Base-by-base conservation (phyloP, 352 stramenopile species). In the Globisporangium abappressorium region DNA sequence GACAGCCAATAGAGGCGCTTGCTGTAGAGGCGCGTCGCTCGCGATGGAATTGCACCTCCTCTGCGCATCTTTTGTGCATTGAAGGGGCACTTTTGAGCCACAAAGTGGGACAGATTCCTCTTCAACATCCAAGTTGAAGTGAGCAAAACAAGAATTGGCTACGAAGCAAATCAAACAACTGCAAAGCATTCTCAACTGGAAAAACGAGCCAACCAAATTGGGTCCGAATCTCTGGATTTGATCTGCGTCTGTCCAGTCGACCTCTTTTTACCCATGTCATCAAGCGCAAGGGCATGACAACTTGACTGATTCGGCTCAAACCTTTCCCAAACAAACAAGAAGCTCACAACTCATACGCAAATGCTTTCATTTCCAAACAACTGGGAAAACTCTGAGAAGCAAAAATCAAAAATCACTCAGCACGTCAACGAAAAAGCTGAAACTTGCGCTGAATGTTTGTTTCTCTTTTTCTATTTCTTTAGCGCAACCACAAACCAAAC, bases 261-360 rank as follows among this genome's bases (percentile, higher is more conserved):
- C 18, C 43, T 51, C 41, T 47, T 47, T 47, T 47, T 47, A 47
- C 41, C 41, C 41, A 47, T 47, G 47, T 28, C 47, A 54, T 54
- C 47, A 26, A 26, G 47, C 6, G n/a, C n/a, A 55, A 55, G 47
- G 55, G 55, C 55, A 61, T 61, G 55, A 61, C 55, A 30, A n/a
- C 28, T 22, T 53, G 57, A 54, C 18, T 3, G 57, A 64, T 64
- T 28, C 18, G 5, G 5, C 11, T 7, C 41, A 8, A 60, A 3
- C 55, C 33, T 46, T 33, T 34, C 28, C 30, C 26, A 34, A 34
- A 26, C 24, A 26, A 26, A 26, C 26, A n/a, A 20, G 2, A 7
- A 51, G 2, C 14, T 12, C 43, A 12, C 18, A 26, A 33, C 30
- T 33, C 30, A 33, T 33, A 33, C 30, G 30, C 30, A 33, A 33